Evolutionary conservation across 257 asterid genomes (phyloP), one percentile per base, ranked within the genome.

Genomic region (Lycium barbarum): DNA sequence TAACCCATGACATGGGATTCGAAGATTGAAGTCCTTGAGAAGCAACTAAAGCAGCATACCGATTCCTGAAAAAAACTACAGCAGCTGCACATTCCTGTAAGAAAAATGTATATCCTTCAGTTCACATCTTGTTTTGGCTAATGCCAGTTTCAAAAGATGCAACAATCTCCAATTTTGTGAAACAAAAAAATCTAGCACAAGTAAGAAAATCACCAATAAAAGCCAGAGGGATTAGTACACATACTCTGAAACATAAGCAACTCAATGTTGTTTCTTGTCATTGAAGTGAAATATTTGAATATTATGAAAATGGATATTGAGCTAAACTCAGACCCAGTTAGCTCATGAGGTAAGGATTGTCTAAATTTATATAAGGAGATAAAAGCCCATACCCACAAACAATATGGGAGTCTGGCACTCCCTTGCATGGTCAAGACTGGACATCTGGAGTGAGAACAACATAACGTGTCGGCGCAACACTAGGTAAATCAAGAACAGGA

Each of bases 11-110:
- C 93, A 92, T 92, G 65, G 99, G 97, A 86, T 94, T 91, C 53
- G 91, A 70, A 49, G 96, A 88, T 86, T 96, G 98, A 87, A 93
- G 93, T 49, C 92, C 90, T 90, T 91, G 92, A 1, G 97, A 90
- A 82, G 97, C 98, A 84, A 91, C 91, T 88, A 95, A 90, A 49
- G 99, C 97, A 86, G 95, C 98, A 90, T 93, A 96, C 55, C 98
- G 97, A 58, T 98, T 90, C 87, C 90, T 91, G 94, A 96, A 96
- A 90, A 95, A 95, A 83, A 96, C 93, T 88, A 96, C 85, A 79
- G 99, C 98, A 83, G 98, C 94, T 81, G 92, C 93, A 79, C 93
- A 93, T 85, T 94, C 99, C 99, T 95, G 92, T 87, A 86, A 12
- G 84, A 84, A 89, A 87, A 53, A 51, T 78, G 11, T 15, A 85